Evolutionary conservation across 305 asterid genomes (phyloP), one percentile per base, ranked within the genome.

Genomic region (Caryopteris hybrid): DNA sequence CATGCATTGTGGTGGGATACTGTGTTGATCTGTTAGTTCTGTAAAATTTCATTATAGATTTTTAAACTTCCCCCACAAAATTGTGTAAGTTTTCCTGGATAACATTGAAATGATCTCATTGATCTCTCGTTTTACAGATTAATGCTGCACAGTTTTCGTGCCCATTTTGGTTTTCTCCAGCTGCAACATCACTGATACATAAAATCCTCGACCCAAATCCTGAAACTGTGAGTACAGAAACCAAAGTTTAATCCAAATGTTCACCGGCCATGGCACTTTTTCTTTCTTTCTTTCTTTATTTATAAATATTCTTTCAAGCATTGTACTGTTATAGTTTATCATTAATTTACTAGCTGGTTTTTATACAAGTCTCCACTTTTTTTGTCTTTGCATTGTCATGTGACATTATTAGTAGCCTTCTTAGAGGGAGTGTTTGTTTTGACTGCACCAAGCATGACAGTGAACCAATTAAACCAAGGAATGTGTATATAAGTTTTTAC

Each of bases 161-260:
- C 77, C 99, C 99, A 66, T 78, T 60, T 67, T 94, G 96, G 98
- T 87, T 94, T 81, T 85, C 98, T 76, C 81, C 88, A 6, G 88
- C 83, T 64, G 91, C 85, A 60, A 76, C 75, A 56, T 81, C 90
- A 64, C 74, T 94, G 83, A 81, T 94, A 71, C 88, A 62, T 46
- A 85, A 81, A 84, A 78, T 91, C 74, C 96, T 94, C 38, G 92
- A 94, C 80, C 92, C 96, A 42, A 86, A 87, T 72, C 96, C 98
- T 53, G 84, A 76, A 75, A 81, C 91, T 63, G 98, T 94, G 78
- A 85, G 94, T 88, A 55, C 45, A 67, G 59, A 38, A 14, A 69
- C 68, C 64, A 6, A 12, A 6, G 25, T 51, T 48, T 64, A 43
- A 21, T 50, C 41, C 31, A 50, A 14, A 14, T 47, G 2, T 55